phyloP scores from a whole-genome alignment of 1,284 basidiomycete genomes.

The Athelia psychrophila region DNA sequence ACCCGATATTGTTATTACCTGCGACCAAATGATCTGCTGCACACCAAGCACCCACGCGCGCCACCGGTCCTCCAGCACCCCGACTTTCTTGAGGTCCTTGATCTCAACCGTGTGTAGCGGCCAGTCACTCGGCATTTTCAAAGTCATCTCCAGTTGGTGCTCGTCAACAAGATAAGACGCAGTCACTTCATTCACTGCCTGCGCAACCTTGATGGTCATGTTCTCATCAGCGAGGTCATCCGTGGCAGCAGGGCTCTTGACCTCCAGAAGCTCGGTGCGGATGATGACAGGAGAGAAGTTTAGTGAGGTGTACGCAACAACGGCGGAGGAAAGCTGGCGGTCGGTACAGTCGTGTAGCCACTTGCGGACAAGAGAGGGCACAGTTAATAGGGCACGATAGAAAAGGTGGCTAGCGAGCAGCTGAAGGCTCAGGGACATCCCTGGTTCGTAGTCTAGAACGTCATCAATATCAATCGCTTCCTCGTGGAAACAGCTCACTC shows the following conservation, averaged over 20 bases:
- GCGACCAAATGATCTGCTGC: slow-evolving; percentile 87
- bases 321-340: slow-evolving; percentile 75
- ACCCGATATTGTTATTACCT: slow-evolving; percentile 47
- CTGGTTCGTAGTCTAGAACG: slow-evolving; percentile 64
- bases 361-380: slow-evolving; percentile 80
- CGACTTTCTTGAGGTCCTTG: slow-evolving; percentile 81
- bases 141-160: slow-evolving; percentile 87
- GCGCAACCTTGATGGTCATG: slow-evolving; percentile 74
- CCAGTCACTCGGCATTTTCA: slow-evolving; percentile 89
- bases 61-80: slow-evolving; percentile 91
- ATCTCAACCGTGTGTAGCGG: slow-evolving; percentile 90
- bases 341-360: slow-evolving; percentile 92
- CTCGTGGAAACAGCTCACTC: slow-evolving; percentile 26
- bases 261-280: slow-evolving; percentile 74
- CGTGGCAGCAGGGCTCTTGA: slow-evolving; percentile 64
- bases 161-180: slow-evolving; percentile 91
- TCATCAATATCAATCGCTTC: slow-evolving; percentile 1
- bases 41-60: slow-evolving; percentile 92
- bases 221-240: slow-evolving; percentile 79
- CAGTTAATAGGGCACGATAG: slow-evolving; percentile 77
- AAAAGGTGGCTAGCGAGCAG: slow-evolving; percentile 88
- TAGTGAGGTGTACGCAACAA: slow-evolving; percentile 80
- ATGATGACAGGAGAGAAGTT: slow-evolving; percentile 93
- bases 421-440: slow-evolving; percentile 52
- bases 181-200: slow-evolving; percentile 71